These are phyloP conservation scores for Daldinia caldariorum DNA, from an alignment of 495 filamentous ascomycete species.

Conservation along the genomic window DNA sequence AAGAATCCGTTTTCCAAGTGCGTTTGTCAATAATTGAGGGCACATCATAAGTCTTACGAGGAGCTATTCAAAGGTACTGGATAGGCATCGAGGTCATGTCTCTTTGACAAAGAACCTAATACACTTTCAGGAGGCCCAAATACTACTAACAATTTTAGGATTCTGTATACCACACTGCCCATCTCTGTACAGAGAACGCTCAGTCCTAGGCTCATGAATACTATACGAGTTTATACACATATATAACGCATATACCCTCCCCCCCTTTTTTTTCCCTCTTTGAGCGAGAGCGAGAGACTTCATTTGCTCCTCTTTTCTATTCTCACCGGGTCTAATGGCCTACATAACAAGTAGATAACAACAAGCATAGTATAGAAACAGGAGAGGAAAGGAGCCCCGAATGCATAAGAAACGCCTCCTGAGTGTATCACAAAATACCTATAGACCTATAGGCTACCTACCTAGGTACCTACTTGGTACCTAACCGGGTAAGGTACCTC, in stretches of 20 bases:
- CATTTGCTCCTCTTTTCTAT: neutral
- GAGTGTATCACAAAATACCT: neutral
- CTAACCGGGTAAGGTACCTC: too few relatives aligned
- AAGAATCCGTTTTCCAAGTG: neutral
- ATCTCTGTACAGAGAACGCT: neutral
- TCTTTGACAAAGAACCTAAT: neutral
- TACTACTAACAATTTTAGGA: neutral
- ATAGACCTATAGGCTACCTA: too few relatives aligned
- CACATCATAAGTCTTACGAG: neutral
- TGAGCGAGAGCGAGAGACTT: too few relatives aligned
- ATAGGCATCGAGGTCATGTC: neutral
- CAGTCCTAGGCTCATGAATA: neutral
- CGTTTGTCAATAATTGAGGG: neutral
- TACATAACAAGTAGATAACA: neutral
- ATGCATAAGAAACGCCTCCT: neutral
- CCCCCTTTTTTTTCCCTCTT: too few relatives aligned
- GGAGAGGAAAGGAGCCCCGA: neutral
- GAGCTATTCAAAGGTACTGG: neutral
- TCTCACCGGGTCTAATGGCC: neutral
- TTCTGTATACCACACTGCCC: too few relatives aligned
- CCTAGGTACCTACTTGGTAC: neutral
- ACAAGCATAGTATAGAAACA: neutral
- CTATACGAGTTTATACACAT: neutral
- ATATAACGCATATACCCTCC: neutral
- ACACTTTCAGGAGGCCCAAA: neutral